Evolutionary conservation across 306 rosid species (phyloP), one percentile per base, ranked within the genome.

Genomic region (Clitoria ternatea): DNA sequence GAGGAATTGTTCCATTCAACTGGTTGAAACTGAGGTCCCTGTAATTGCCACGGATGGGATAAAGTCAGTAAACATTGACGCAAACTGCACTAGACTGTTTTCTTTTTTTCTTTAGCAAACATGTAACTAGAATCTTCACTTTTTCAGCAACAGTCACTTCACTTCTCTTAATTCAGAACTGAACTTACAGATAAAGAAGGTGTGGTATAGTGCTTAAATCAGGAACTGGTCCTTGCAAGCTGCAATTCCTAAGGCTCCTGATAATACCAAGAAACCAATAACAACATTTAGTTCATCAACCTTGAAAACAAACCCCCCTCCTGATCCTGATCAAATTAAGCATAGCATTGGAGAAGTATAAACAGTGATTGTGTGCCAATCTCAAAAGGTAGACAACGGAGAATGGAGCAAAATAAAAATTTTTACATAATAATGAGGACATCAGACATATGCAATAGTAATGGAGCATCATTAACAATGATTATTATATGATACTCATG

Each of bases 161-260:
- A 77, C 67, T 56, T 39, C 74, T 47, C 56, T 37, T 20, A 20
- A 22, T 60, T 43, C n/a, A 64, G 24, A 78, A 78, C 63, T 72
- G 35, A 59, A 83, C 97, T 82, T 87, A 91, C 97, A 91, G 63
- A 82, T 81, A 91, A 44, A 66, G 74, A 62, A 91, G 92, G 4
- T 43, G 6, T 4, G 82, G 80, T 77, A 91, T 81, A 42, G 33
- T 33, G 79, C 97, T 91, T 23, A 95, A 76, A 85, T 95, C 88
- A 62, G 99, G 99, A 70, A 95, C 55, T n/a, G 85, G 86, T 62
- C 99, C 99, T 74, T 65, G 83, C 80, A 95, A 82, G 67, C 7
- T 80, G 88, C 97, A 95, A 79, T 89, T 91, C 82, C 96, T 82
- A 61, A 95, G 87, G 61, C 96, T 89, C 96, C 99, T 95, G 77